Conservation (phyloP, 2,329 filamentous ascomycete genomes). For the Pyrenochaeta sp. region DNA sequence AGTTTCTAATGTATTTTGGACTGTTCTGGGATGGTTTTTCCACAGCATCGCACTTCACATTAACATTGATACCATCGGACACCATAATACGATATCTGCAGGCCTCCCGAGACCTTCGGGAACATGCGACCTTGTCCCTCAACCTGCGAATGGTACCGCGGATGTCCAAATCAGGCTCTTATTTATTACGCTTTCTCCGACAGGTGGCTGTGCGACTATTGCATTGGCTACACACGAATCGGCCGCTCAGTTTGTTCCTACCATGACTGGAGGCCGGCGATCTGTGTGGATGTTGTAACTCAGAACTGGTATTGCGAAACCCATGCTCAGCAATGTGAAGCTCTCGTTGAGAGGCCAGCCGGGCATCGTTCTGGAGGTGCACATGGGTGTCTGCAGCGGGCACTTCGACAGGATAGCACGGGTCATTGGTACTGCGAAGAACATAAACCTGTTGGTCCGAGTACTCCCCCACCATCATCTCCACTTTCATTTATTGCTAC, state of each 20-base stretch:
- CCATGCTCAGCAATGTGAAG: slow-evolving; percentile 6
- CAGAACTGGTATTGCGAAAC: slow-evolving; percentile 6
- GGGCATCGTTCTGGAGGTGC: not conserved
- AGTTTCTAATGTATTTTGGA: not conserved
- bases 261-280: not conserved
- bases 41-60: not conserved
- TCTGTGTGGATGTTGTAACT: slow-evolving; percentile 2
- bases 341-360: not conserved
- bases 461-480: not conserved
- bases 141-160: not conserved
- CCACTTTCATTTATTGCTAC: not conserved
- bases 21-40: not conserved
- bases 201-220: slow-evolving; percentile 6
- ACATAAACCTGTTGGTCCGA: not conserved
- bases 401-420: not conserved
- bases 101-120: not conserved
- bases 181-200: slow-evolving; percentile 8
- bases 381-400: slow-evolving; percentile 1
- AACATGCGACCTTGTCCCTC: slow-evolving; percentile 2
- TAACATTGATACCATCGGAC: not conserved
- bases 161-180: slow-evolving; percentile 3
- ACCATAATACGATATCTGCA: not conserved
- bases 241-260: not conserved
- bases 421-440: not conserved
- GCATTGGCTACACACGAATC: slow-evolving; percentile 1